Evolutionary conservation across 2,329 filamentous ascomycete genomes (phyloP).

Genomic region (Ascochyta viciae-villosae): DNA sequence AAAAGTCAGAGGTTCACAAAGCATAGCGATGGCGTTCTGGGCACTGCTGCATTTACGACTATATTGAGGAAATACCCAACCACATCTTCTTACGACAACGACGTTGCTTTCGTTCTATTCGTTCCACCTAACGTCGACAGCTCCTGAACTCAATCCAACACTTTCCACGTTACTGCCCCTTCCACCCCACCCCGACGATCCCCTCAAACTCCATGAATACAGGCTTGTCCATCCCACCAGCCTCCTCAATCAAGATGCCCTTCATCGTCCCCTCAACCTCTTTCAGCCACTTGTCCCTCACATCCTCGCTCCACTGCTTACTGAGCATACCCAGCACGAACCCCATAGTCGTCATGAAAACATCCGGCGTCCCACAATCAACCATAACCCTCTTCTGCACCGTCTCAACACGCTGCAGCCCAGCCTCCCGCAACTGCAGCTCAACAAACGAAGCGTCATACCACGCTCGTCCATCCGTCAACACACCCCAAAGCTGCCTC

Average conservation of each 20-base stretch:
- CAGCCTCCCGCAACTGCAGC: slow-evolving; percentile 22
- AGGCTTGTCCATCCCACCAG: slow-evolving; percentile 18
- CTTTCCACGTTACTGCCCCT: slow-evolving; percentile 5
- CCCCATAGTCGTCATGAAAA: slow-evolving; percentile 25
- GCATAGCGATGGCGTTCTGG: slow-evolving; percentile 40
- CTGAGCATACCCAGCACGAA: slow-evolving; percentile 27
- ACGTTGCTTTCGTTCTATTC: neutral
- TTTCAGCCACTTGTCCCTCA: slow-evolving; percentile 19
- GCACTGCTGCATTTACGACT: slow-evolving; percentile 19
- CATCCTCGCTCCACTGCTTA: slow-evolving; percentile 24
- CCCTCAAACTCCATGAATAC: slow-evolving; percentile 25
- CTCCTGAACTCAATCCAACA: no score
- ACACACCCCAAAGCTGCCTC: slow-evolving; percentile 7
- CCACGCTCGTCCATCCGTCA: slow-evolving; percentile 25
- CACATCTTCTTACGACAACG: neutral
- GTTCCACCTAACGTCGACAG: neutral
- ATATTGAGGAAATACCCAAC: slow-evolving; percentile 19
- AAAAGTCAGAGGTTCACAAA: slow-evolving; percentile 4
- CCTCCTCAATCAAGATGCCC: slow-evolving; percentile 15
- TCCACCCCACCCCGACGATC: slow-evolving; percentile 25
- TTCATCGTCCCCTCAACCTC: slow-evolving; percentile 19
- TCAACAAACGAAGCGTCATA: slow-evolving; percentile 13
- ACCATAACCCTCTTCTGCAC: slow-evolving; percentile 13
- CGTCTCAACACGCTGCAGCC: slow-evolving; percentile 24
- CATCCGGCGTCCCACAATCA: slow-evolving; percentile 21